Base-by-base conservation (phyloP, 2,329 filamentous ascomycete species). In the Colletotrichum endophyticum region DNA sequence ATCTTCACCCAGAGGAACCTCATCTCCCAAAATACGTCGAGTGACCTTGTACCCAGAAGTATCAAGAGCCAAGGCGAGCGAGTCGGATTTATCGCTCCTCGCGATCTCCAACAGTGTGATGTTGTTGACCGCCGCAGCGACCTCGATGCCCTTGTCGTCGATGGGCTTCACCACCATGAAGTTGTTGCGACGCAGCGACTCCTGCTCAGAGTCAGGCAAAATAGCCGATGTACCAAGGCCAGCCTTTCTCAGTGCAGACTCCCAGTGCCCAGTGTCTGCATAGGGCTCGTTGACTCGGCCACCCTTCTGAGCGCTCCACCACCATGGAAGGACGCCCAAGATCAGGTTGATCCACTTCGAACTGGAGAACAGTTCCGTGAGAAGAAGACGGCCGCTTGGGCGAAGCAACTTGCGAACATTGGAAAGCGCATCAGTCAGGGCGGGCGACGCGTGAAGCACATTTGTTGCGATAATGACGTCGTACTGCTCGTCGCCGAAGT, bases 391-490 rank as follows among this genome's bases (percentile, higher is more conserved):
- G 1, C 72, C 72, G 30, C 25, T 32, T 11, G 72, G 66, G 12
- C 22, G 22, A 9, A 74, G 66, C 16, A 74, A 59, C 28, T 30
- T 28, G 9, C 66, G 66, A 6, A 70, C 30, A 16, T 74, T 74
- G 22, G 57, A 22, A 16, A 74, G 66, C 57, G 27, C 28, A 9
- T 30, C 34, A 19, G 13, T 11, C 11, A 74, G 11, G 15, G 13
- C 28, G 13, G 32, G 11, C 1, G 86, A 87, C 2, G 85, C 84
- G 70, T 87, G 84, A 0, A 89, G 76, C 2, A 86, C 83, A 32
- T 83, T 80, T 3, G 82, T 81, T 2, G 84, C 85, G 22, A 87
- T 76, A 12, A 88, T 71, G 7, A 88, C 8, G 61, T 88, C 86
- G 74, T 83, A 87, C 16, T 27, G 15, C 39, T 57, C 66, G 39